Evolutionary conservation across 2,329 filamentous ascomycete species (phyloP).

Genomic region (Aulographum hederae): DNA sequence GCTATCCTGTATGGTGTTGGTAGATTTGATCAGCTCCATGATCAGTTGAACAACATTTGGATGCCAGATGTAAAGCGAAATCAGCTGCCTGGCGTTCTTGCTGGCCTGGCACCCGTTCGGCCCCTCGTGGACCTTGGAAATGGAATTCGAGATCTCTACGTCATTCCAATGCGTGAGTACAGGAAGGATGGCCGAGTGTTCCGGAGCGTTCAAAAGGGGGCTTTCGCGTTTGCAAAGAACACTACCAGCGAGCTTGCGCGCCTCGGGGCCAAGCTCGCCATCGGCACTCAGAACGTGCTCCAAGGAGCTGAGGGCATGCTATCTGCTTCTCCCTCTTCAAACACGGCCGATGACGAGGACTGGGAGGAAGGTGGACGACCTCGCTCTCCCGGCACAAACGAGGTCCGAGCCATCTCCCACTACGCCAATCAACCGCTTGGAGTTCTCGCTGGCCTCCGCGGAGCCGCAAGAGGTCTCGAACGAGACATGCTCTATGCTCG

Average conservation of each 20-base stretch:
- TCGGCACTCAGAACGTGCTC: slow-evolving; percentile 85
- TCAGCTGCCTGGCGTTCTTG: slow-evolving; percentile 75
- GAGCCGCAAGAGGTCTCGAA: slow-evolving; percentile 66
- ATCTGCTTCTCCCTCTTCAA: slow-evolving; percentile 2
- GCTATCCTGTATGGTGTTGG: slow-evolving; percentile 84
- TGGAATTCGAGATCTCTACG: slow-evolving; percentile 69
- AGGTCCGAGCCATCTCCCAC: slow-evolving; percentile 63
- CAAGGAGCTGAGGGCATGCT: slow-evolving; percentile 76
- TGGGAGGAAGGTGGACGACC: slow-evolving; percentile 24
- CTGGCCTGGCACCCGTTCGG: slow-evolving; percentile 76
- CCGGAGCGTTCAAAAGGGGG: slow-evolving; percentile 81
- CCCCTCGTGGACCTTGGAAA: slow-evolving; percentile 81
- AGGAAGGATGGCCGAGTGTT: slow-evolving; percentile 84
- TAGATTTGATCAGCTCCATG: slow-evolving; percentile 77
- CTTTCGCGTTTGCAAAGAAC: slow-evolving; percentile 74
- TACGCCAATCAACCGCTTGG: slow-evolving; percentile 91
- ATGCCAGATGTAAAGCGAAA: slow-evolving; percentile 80
- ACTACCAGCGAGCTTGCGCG: slow-evolving; percentile 91
- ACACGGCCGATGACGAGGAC: slow-evolving; percentile 11
- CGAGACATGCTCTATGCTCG: slow-evolving; percentile 72
- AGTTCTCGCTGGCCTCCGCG: slow-evolving; percentile 68
- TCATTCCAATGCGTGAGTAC: slow-evolving; percentile 84
- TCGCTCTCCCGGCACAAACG: slow-evolving; percentile 43
- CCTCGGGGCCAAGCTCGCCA: slow-evolving; percentile 80
- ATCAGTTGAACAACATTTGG: slow-evolving; percentile 90